Evolutionary conservation across 177 flowering plant genomes (phyloP), one percentile per base, ranked within the genome.

Genomic region (Vitis hybrid): DNA sequence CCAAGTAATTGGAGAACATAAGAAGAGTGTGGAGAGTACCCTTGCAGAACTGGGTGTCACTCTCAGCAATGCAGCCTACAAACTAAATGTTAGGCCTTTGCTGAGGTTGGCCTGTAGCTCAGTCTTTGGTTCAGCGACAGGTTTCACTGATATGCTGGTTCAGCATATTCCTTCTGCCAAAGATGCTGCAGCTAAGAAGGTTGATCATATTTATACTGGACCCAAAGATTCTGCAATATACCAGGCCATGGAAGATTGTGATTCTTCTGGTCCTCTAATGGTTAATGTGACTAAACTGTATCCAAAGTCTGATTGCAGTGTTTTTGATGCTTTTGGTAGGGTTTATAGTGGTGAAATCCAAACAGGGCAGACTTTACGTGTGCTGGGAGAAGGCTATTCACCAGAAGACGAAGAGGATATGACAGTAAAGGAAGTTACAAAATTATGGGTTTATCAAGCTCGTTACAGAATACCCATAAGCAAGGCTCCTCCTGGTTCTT

Each of bases 361-460:
- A 83, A 90, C 97, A 15, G 99, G 99, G 2, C 99, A 94, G 83
- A 82, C 93, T 23, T 82, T 94, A 58, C 89, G 95, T 69, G 98
- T 96, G 14, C 70, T 96, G 23, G 99, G 99, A 69, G 99, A 96
- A 84, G 98, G 99, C 61, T 96, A 93, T 85, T 94, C 99, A 6
- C 99, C 99, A 1, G 97, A 94, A 57, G 99, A 96, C 76, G 99
- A 96, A 81, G 99, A 96, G 75, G 99, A 94, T 69, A 91, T 94
- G 98, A 87, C 97, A 11, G 81, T 91, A 54, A 94, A 94, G 81
- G 97, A 92, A 84, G 97, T 92, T 30, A 94, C 99, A 19, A 96
- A 94, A 77, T 72, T 96, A 56, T 96, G 98, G 97, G 88, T 94
- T 21, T 96, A 92, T 78, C 99, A 96, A 84, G 92, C 97, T 74